A percentile compares a stretch with the other conserved stretches of the same genome.
Conservation (phyloP, 192 early-diverging fungal genomes). For the Coemansia umbellata region DNA sequence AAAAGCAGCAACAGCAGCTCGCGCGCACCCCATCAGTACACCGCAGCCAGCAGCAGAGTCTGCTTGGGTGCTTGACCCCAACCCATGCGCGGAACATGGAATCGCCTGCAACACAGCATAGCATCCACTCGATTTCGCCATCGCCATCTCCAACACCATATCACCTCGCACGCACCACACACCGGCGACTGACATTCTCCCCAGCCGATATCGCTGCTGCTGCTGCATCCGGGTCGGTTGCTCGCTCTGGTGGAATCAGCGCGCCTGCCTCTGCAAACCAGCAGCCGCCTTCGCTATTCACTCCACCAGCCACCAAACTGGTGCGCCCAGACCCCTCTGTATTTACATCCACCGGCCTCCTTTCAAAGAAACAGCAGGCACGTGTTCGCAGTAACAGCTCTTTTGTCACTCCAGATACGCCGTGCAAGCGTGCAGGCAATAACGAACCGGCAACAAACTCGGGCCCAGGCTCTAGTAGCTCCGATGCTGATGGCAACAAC, state of each 20-base stretch:
- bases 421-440: conserved; percentile 32
- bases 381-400: conserved; percentile 22
- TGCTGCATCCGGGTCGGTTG: conserved; percentile 22
- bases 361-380: conserved; percentile 46
- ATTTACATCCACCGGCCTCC: conserved; percentile 48
- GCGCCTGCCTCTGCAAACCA: not conserved
- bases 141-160: conserved; percentile 21
- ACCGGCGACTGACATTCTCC: conserved; percentile 39
- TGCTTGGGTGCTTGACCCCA: conserved; percentile 25
- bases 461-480: too few relatives aligned
- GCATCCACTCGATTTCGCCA: conserved; percentile 5
- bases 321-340: conserved; percentile 49
- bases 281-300: conserved; percentile 33
- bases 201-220: conserved; percentile 24
- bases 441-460: too few relatives aligned
- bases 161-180: conserved; percentile 6
- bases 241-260: conserved; percentile 6
- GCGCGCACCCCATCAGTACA: not conserved
- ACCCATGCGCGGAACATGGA: conserved; percentile 1
- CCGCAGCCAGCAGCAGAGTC: conserved; percentile 1
- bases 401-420: conserved; percentile 42
- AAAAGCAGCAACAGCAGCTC: not conserved
- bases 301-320: conserved; percentile 51
- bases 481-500: too few relatives aligned
- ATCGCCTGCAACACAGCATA: not conserved